Percentiles rank a stretch among this genome's conserved stretches.
Evolutionary conservation across 257 asterid species (phyloP).

Genomic region (Rubia yunnanensis): DNA sequence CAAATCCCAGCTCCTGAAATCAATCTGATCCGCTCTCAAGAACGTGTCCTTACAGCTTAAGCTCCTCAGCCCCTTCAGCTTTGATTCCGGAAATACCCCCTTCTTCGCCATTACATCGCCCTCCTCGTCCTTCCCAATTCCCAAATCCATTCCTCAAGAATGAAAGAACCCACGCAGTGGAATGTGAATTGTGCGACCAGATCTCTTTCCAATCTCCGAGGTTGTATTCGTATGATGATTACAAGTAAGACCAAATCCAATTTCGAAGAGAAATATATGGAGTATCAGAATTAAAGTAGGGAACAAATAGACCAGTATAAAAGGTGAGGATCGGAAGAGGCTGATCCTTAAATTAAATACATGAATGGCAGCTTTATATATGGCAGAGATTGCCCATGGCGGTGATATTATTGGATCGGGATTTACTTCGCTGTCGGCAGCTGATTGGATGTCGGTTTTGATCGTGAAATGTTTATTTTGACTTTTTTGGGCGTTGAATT

Average conservation of each 20-base stretch:
- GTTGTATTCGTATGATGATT: not conserved
- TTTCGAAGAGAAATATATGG: not conserved
- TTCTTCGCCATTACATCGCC: not conserved
- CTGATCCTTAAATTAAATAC: not conserved
- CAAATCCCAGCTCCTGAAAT: slow-evolving; percentile 56
- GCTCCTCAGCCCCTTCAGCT: not conserved
- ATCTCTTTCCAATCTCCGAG: not conserved
- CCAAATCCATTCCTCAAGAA: slow-evolving; percentile 4
- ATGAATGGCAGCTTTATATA: not conserved
- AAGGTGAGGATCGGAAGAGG: not conserved
- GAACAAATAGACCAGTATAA: not conserved
- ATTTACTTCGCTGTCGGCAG: not conserved
- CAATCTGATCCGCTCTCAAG: slow-evolving; percentile 56
- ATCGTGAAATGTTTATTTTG: not conserved
- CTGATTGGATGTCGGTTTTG: not conserved
- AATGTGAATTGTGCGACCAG: not conserved
- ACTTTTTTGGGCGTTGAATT: not conserved
- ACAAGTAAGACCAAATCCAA: not conserved
- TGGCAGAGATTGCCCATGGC: not conserved
- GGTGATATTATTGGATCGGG: not conserved
- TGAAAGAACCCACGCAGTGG: not conserved
- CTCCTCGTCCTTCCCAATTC: not conserved
- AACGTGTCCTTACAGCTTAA: slow-evolving; percentile 10
- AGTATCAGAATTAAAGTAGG: not conserved
- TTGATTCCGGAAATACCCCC: not conserved